Evolutionary conservation across 139 green algal genomes (phyloP), one percentile per base, ranked within the genome.

Genomic region (Picochlorum sp.): DNA sequence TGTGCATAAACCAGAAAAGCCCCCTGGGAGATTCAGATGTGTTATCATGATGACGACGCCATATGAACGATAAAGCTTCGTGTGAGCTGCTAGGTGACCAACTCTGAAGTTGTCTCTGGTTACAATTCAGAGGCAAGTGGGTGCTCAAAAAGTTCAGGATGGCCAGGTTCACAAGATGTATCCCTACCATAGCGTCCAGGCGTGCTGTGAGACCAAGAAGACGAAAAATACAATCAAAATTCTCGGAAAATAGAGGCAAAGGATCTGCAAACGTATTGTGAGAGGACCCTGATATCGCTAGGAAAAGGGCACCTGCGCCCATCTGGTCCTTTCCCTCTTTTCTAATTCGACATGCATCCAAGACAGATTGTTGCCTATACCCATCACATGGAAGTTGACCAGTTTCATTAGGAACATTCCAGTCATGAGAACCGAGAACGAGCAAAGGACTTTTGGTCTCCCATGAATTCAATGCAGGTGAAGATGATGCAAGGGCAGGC

Each of bases 361-460:
- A 54, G 24, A 86, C 60, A 5, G 49, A 37, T n/a, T 63, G 52
- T 59, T 88, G 81, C 49, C 71, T 65, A n/a, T 66, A 54, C 0
- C 58, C 69, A 4, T 63, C 72, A 58, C 82, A 88, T 18, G 50
- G 28, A 51, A 87, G 49, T 58, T 70, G 56, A 15, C 81, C 77
- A 28, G 31, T 51, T 2, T 45, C 24, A 59, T 85, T 78, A 3
- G 81, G 78, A 5, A 74, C 71, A 65, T 88, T 86, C 83, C 83
- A 89, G 20, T 75, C 64, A 52, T 88, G 73, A 44, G 62, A 77
- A 47, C 78, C 81, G 3, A 86, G 41, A 6, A 88, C 60, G 28
- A 86, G 62, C 44, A 88, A 57, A 1, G 83, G 81, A 11, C 65
- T 30, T 28, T 45, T 51, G 4, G 72, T 79, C 5, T 21, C 3